A percentile compares a stretch with the other conserved stretches of the same genome.
Evolutionary conservation across 495 filamentous ascomycete species (phyloP).

Genomic region (Cercophora samala): DNA sequence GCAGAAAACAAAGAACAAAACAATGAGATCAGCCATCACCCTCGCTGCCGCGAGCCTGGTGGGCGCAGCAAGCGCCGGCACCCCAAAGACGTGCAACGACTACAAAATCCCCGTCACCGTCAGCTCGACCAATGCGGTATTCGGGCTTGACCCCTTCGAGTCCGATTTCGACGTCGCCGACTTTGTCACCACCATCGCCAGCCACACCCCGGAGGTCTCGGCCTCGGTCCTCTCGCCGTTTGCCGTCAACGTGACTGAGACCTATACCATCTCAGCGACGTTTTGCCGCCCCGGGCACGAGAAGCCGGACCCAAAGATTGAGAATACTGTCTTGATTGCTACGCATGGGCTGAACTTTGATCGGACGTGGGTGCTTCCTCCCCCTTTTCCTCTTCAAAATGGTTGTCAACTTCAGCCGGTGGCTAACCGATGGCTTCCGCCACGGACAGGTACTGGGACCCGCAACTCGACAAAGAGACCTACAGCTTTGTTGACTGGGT

Average conservation of each 20-base stretch:
- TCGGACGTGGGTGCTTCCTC: constrained; percentile 13
- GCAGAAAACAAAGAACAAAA: too few species aligned
- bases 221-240: constrained; percentile 5
- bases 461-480: constrained; percentile 48
- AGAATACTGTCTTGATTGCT: constrained; percentile 24
- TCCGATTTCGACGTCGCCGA: constrained; percentile 27
- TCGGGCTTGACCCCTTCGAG: constrained; percentile 14
- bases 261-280: constrained; percentile 26
- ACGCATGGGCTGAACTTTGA: constrained; percentile 30
- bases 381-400: background rate
- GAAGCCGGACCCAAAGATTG: background rate
- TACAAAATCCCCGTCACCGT: constrained; percentile 20
- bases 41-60: background rate
- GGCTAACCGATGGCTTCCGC: background rate
- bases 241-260: constrained; percentile 12
- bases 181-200: constrained; percentile 22
- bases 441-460: constrained; percentile 57
- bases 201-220: constrained; percentile 6
- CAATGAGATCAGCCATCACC: background rate
- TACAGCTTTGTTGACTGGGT: constrained; percentile 56
- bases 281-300: constrained; percentile 26
- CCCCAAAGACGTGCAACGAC: constrained; percentile 16
- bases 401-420: background rate
- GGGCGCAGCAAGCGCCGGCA: background rate
- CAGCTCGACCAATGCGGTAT: constrained; percentile 19